Base-by-base conservation (phyloP, 2,329 filamentous ascomycete species). In the Venturia asperata region DNA sequence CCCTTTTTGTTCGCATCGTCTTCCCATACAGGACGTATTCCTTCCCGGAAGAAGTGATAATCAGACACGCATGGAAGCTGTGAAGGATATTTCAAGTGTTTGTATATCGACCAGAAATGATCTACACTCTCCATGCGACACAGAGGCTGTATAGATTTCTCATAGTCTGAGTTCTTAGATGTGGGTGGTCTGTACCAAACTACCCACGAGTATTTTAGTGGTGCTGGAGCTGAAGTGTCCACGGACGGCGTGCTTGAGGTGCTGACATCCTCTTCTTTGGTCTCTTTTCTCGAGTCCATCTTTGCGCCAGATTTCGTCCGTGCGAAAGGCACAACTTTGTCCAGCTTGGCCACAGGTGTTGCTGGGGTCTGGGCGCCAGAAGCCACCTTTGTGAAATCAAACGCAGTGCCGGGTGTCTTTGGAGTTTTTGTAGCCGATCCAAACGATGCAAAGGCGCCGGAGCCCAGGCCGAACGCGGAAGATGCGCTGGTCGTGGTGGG, bases 171-270 rank as follows among this genome's bases (percentile, higher is more conserved):
- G 69, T 93, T 94, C 80, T 99, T 99, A 70, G 91, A 92, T 71
- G 95, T 96, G 62, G 94, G 94, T 47, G 94, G 94, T 67, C 94
- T 86, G 78, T 95, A 99, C 92, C 94, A 97, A 75, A 97, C 91
- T 42, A 96, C 88, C 94, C 94, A 99, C 68, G 87, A 88, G 76
- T 91, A 87, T 78, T 90, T 92, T 71, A 97, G 82, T 67, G 84
- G 82, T 75, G 75, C 78, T 2, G 74, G 70, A n/a, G 68, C 70
- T 62, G 66, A 71, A 24, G 69, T 67, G 65, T 76, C 75, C 47
- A 80, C 75, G 49, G 78, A 74, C 60, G 79, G 74, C 60, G 69
- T 71, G 19, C 72, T 72, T 15, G 71, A 73, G 69, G 78, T 81
- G 30, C 78, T 74, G 67, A 70, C 66, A 60, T 72, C 71, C 65